A percentile compares a stretch with the other conserved stretches of the same genome.
Evolutionary conservation across 2,329 filamentous ascomycete species (phyloP).

Genomic region (Trichophyton simii): DNA sequence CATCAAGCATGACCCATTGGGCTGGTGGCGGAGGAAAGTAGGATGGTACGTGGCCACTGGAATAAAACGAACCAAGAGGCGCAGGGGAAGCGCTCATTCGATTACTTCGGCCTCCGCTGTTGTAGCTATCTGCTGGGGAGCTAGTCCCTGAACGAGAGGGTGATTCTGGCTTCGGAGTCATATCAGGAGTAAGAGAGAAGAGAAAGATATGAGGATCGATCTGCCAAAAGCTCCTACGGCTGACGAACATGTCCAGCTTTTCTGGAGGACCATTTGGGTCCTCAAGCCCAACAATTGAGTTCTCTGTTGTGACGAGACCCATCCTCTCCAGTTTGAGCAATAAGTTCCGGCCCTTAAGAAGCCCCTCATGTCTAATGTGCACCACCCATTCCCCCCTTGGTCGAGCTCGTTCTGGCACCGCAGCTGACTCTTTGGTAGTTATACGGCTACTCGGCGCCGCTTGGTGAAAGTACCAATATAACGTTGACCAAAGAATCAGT

Average conservation of each 20-base stretch:
- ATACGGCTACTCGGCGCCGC: constrained; percentile 55
- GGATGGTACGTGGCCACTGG: constrained; percentile 72
- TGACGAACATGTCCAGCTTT: constrained; percentile 70
- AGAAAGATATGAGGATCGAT: constrained; percentile 75
- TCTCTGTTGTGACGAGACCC: constrained; percentile 66
- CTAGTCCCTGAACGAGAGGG: not conserved
- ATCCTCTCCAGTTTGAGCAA: constrained; percentile 87
- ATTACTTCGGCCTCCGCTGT: not conserved
- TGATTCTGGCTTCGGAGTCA: constrained; percentile 24
- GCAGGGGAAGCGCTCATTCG: not conserved
- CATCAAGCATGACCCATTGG: constrained; percentile 67
- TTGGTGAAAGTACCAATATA: constrained; percentile 98
- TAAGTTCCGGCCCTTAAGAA: constrained; percentile 69
- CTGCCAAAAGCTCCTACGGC: constrained; percentile 79
- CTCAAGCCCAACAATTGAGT: constrained; percentile 59
- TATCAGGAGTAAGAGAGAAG: constrained; percentile 60
- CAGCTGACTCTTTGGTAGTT: constrained; percentile 48
- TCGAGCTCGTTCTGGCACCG: constrained; percentile 55
- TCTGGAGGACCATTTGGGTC: constrained; percentile 46
- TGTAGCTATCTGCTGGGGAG: not conserved
- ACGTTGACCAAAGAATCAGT: constrained; percentile 89
- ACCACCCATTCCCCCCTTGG: constrained; percentile 81
- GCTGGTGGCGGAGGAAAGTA: constrained; percentile 77
- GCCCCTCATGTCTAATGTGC: constrained; percentile 72
- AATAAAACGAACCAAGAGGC: constrained; percentile 57